Base-by-base conservation (phyloP, 805 yeast genomes). In the Pichia pseudocactophila region DNA sequence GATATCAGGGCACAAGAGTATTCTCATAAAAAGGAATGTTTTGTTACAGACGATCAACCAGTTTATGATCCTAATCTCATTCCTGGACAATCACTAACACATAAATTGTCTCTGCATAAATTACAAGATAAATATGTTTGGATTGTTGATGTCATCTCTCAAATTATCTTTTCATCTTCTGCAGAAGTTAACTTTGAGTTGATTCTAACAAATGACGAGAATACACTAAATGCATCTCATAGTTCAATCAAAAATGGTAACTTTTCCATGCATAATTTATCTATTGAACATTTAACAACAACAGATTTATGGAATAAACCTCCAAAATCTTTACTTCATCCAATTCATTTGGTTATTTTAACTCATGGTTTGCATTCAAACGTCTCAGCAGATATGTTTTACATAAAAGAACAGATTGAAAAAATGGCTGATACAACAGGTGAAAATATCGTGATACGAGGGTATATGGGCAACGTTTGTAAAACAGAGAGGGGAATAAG, bases 281-380 rank as follows among this genome's bases (percentile, higher is more conserved):
- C 52, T 9, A 80, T 84, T 0, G 59, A 69, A 22, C 68, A 73
- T 43, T 64, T 67, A 48, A 82, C 77, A 49, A 83, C 96, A 0
- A 50, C 70, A 3, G 82, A 78, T 41, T 56, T 90, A 27, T 92
- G 97, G 97, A 74, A 76, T 57, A 56, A 70, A 31, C 92, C 94
- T 0, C 72, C 76, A 1, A 69, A 66, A 2, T 64, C 70, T 0
- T 53, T 64, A 5, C 59, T 63, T 6, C 22, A 45, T 44, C 92
- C 94, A 0, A 74, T 80, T 12, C 98, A 92, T 65, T 65, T 92
- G 43, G 92, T 90, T 3, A 69, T 92, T 4, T 51, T 89, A 11
- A 87, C 96, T 0, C 98, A 92, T 59, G 98, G 98, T 0, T 71
- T 92, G 20, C 95, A 87, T 55, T 85, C 97, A 2, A 92, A 89